A percentile compares a stretch with the other conserved stretches of the same genome.
These are phyloP conservation scores for Trichosporon faecale DNA, from an alignment of 1,284 basidiomycete genomes.

Conservation along the genomic window DNA sequence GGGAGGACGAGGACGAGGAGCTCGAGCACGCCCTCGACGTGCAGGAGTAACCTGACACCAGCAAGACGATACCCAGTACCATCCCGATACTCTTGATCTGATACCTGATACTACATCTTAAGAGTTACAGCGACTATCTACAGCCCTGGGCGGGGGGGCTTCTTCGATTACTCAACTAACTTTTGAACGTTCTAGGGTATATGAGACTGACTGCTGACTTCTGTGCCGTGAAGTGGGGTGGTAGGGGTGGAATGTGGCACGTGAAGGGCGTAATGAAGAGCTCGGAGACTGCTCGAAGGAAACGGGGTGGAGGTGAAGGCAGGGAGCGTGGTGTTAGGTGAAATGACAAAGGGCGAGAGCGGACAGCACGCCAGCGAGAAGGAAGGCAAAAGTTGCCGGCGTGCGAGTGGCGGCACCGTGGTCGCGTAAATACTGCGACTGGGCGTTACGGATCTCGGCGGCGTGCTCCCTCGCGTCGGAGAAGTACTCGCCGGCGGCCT, in stretches of 20 bases:
- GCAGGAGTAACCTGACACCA: not conserved
- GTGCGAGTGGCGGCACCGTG: not conserved
- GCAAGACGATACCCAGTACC: too few relatives aligned
- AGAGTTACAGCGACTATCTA: not conserved
- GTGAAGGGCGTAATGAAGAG: not conserved
- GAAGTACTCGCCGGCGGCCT: not conserved
- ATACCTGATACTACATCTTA: slow-evolving; percentile 3
- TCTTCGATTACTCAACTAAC: not conserved
- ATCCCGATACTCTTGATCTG: not conserved
- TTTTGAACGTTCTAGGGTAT: not conserved
- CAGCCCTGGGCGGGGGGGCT: not conserved
- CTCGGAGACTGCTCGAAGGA: too few relatives aligned
- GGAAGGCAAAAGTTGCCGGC: not conserved
- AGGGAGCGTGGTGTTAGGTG: not conserved
- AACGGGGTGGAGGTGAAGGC: not conserved
- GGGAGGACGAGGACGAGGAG: slow-evolving; percentile 13
- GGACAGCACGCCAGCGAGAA: not conserved
- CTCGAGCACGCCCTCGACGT: not conserved
- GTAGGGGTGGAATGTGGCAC: not conserved
- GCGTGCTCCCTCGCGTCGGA: not conserved
- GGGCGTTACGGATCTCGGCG: not conserved
- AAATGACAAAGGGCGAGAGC: not conserved
- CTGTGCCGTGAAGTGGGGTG: not conserved
- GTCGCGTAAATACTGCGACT: not conserved
- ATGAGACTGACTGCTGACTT: not conserved